Evolutionary conservation across 2,329 filamentous ascomycete species (phyloP), one percentile per base, ranked within the genome.

Genomic region (Fonsecaea multimorphosa): DNA sequence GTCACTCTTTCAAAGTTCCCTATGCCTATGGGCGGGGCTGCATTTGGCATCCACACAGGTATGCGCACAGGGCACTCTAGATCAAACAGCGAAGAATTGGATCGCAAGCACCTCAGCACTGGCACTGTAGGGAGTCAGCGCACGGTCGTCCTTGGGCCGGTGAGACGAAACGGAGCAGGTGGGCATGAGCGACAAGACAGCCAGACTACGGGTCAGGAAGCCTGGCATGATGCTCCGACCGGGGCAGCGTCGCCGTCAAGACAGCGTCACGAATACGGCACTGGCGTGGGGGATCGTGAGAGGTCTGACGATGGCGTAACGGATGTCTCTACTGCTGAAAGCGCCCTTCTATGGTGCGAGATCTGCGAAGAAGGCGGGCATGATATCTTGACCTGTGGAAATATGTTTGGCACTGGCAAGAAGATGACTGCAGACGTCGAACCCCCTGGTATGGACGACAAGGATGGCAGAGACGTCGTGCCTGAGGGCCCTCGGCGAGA

Each of bases 351-450:
- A 68, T 96, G 91, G 91, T 98, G 94, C 78, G 95, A 98, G 79
- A 95, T 98, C 68, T 98, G 94, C 80, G 93, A 97, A 80, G 91
- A 91, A 36, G 85, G 87, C 54, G 93, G 94, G 16, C 94, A 98
- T 75, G 94, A 98, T 73, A 97, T 98, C 67, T 83, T 98, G 63
- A 96, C 91, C 24, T 98, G 94, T 83, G 93, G 91, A 60, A 94
- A 92, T 77, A 95, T 97, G 89, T 94, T 91, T 36, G 68, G 66
- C 5, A 54, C 67, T 1, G 67, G 64, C n/a, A 62, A 68, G 38
- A 59, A 51, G 29, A 27, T 14, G 32, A 36, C 29, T 2, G 19
- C 40, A 31, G 58, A 55, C 55, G 36, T 29, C 27, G 49, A 34
- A 4, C 16, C 51, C 14, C 24, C 51, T 24, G 19, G 22, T 49